Conservation (phyloP, 1,139 yeast species). For the Yarrowia galli region DNA sequence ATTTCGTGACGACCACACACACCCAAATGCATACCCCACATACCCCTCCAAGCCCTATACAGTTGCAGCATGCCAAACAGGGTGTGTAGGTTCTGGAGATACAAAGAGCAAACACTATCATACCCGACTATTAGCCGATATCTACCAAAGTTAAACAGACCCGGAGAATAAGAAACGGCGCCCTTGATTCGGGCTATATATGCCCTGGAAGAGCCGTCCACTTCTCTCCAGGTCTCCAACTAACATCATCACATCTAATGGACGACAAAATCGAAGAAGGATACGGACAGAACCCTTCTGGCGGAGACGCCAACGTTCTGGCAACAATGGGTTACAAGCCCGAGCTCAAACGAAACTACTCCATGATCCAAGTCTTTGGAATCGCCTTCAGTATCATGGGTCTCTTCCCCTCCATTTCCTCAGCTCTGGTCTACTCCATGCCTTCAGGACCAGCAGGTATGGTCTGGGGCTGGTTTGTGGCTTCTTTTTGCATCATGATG, state of each 20-base stretch:
- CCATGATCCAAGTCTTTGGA: conserved; percentile 66
- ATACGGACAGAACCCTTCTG: conserved; percentile 6
- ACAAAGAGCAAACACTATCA: conserved; percentile 9
- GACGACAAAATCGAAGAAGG: conserved; percentile 22
- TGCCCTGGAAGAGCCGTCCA: background rate
- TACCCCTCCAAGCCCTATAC: background rate
- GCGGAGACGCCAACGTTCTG: conserved; percentile 48
- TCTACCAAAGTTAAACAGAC: background rate
- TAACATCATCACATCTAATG: background rate
- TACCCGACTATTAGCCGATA: conserved; percentile 2
- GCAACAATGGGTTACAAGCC: conserved; percentile 69
- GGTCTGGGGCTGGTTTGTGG: conserved; percentile 70
- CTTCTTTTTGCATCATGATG: conserved; percentile 58
- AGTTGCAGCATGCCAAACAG: background rate
- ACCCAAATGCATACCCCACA: conserved; percentile 20
- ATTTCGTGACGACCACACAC: too few relatives aligned
- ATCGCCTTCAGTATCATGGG: conserved; percentile 74
- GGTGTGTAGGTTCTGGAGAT: background rate
- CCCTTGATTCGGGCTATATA: background rate
- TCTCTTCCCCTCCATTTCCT: conserved; percentile 67
- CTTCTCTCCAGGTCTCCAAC: background rate
- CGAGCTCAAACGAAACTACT: conserved; percentile 70
- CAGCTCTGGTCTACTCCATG: conserved; percentile 52
- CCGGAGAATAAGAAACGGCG: background rate
- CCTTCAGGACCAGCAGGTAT: conserved; percentile 67